These are phyloP conservation scores for Neurospora crassa DNA, from an alignment of 2,329 filamentous ascomycete genomes.

Conservation along the genomic window DNA sequence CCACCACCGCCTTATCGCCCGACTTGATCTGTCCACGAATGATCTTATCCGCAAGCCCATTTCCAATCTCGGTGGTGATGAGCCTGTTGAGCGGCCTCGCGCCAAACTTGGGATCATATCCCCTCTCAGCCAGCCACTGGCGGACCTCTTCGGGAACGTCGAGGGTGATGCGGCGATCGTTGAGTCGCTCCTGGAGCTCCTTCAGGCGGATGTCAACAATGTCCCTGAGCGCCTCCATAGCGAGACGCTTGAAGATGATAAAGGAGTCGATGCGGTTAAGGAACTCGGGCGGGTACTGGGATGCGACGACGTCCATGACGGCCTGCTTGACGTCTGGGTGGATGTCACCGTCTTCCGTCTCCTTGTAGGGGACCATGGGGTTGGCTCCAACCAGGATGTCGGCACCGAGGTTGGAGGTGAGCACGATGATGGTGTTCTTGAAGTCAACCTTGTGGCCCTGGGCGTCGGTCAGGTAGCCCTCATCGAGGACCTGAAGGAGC, in stretches of 20 bases:
- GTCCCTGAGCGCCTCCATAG: conserved; percentile 67
- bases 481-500: conserved; percentile 87
- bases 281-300: conserved; percentile 79
- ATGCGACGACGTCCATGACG: conserved; percentile 80
- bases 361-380: conserved; percentile 51
- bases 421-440: conserved; percentile 89
- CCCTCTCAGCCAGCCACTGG: conserved; percentile 78
- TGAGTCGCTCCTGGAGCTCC: conserved; percentile 73
- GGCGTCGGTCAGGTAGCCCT: conserved; percentile 89
- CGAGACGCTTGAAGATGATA: conserved; percentile 87
- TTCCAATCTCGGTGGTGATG: conserved; percentile 83
- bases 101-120: conserved; percentile 87
- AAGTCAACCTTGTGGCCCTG: conserved; percentile 97
- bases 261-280: conserved; percentile 95
- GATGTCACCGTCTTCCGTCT: conserved; percentile 57
- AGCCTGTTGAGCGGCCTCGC: conserved; percentile 84
- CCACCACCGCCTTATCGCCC: conserved; percentile 64
- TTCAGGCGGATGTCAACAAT: conserved; percentile 87
- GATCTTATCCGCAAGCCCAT: conserved; percentile 81
- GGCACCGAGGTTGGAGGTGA: conserved; percentile 91
- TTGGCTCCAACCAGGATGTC: conserved; percentile 78
- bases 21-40: conserved; percentile 73
- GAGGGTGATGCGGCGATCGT: conserved; percentile 75
- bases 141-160: conserved; percentile 62
- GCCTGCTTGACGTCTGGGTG: conserved; percentile 62